phyloP scores from a whole-genome alignment of 2,329 filamentous ascomycete species.

The Pseudogymnoascus sp. region DNA sequence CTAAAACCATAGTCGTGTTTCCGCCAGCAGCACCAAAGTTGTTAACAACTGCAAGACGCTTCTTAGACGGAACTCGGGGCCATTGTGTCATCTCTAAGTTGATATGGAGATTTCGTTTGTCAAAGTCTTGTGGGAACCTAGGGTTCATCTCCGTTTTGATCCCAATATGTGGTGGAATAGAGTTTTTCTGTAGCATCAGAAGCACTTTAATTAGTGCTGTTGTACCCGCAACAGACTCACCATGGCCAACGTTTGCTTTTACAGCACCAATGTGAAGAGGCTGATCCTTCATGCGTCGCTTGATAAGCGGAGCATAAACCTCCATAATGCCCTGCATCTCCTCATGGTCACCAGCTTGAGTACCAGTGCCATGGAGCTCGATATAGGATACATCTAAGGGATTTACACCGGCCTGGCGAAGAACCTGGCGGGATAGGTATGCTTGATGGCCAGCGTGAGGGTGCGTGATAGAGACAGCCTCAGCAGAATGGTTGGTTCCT shows the following conservation, averaged over 20 bases:
- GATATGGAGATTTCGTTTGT: conserved; percentile 32
- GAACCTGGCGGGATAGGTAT: conserved; percentile 57
- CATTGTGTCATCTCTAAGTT: conserved; percentile 13
- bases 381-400: conserved; percentile 63
- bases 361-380: conserved; percentile 72
- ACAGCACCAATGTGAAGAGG: conserved; percentile 36
- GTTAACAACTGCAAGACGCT: conserved; percentile 37
- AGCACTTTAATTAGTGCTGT: conserved; percentile 24
- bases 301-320: conserved; percentile 45
- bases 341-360: conserved; percentile 45
- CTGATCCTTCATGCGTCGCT: conserved; percentile 43
- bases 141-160: conserved; percentile 28
- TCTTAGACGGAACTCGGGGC: conserved; percentile 23
- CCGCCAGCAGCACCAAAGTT: conserved; percentile 36
- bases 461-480: conserved; percentile 72
- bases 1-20: conserved; percentile 19
- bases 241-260: conserved; percentile 22
- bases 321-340: conserved; percentile 57
- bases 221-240: conserved; percentile 22
- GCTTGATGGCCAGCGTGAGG: conserved; percentile 71
- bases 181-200: conserved; percentile 23
- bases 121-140: conserved; percentile 27
- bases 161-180: conserved; percentile 22
- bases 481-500: conserved; percentile 71
- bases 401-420: conserved; percentile 64